phyloP scores from a whole-genome alignment of 108 stramenopile species.

The Schizochytrium sp. region DNA sequence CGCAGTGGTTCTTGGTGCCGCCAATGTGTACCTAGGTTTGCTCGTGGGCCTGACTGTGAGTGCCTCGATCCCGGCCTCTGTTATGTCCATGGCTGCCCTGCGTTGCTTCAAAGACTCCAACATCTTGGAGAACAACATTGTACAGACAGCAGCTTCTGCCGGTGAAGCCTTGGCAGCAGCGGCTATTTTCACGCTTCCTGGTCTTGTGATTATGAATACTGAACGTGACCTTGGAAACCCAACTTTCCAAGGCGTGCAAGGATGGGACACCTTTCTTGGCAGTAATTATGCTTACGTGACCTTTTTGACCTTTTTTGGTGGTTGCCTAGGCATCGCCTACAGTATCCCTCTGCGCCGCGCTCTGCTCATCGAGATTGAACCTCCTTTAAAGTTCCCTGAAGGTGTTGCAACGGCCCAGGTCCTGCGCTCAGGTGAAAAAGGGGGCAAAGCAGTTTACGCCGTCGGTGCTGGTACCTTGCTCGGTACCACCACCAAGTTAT shows the following conservation, averaged over 20 bases:
- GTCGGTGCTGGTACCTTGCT: not conserved
- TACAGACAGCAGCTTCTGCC: constrained; percentile 56
- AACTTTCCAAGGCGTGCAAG: constrained; percentile 36
- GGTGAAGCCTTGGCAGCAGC: constrained; percentile 49
- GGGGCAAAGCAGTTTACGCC: constrained; percentile 53
- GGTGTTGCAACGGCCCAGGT: constrained; percentile 60
- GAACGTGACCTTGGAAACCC: constrained; percentile 45
- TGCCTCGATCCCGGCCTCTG: constrained; percentile 57
- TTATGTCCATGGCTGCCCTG: constrained; percentile 52
- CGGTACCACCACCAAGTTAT: constrained; percentile 54
- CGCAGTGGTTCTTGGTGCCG: constrained; percentile 23
- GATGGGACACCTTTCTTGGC: constrained; percentile 51
- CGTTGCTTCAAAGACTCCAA: constrained; percentile 57
- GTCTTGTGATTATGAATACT: constrained; percentile 39
- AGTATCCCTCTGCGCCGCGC: constrained; percentile 58
- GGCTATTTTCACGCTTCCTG: constrained; percentile 53
- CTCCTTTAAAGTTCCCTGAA: constrained; percentile 47
- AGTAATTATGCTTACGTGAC: constrained; percentile 50
- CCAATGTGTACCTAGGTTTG: constrained; percentile 57
- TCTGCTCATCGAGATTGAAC: constrained; percentile 34
- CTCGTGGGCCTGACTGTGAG: constrained; percentile 45
- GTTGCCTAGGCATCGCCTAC: constrained; percentile 10
- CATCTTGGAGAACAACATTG: constrained; percentile 56
- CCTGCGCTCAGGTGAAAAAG: constrained; percentile 5
- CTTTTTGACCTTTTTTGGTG: constrained; percentile 39